Evolutionary conservation across 306 rosid species (phyloP), one percentile per base, ranked within the genome.

Genomic region (Corylus avellana): DNA sequence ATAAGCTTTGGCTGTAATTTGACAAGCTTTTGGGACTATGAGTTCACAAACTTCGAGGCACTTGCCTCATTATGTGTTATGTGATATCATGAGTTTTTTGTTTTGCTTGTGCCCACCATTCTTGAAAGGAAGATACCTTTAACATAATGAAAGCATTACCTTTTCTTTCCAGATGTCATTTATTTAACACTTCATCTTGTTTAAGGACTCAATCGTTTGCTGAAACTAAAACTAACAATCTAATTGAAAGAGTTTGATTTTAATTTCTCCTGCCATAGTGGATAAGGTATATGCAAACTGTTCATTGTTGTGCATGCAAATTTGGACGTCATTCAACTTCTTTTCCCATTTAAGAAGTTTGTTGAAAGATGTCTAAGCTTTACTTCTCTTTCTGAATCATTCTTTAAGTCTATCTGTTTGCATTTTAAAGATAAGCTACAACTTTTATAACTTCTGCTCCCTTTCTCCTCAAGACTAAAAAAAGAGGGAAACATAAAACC

Each of bases 401-500:
- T 67, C 20, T 12, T 9, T 4, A 10, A 67, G 72, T 17, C 27
- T 37, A 18, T 67, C 42, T 67, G 64, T 17, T 39, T 3, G 7
- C 12, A 4, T 37, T 42, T 64, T 67, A 18, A 67, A 67, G 46
- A 67, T 10, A 42, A 67, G 51, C 51, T 3, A 18, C 51, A 10
- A n/a, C 16, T 27, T 27, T 67, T 22, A 17, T 18, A 67, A 67
- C 49, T 67, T 2, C 49, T 67, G 50, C 27, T 62, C 18, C 42
- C 42, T 8, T 62, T 32, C 39, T 12, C 1, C 4, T 27, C 42
- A 11, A 61, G 18, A 12, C 17, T 13, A 14, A 14, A 54, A 13
- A 14, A 0, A 0, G 3, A 0, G 0, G 2, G 9, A 3, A 59
- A 4, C 27, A 22, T 3, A 29, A 29, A 14, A 29, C 1, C 17